Conservation (phyloP, 2,329 filamentous ascomycete species). For the Tolypocladium ovalisporum region DNA sequence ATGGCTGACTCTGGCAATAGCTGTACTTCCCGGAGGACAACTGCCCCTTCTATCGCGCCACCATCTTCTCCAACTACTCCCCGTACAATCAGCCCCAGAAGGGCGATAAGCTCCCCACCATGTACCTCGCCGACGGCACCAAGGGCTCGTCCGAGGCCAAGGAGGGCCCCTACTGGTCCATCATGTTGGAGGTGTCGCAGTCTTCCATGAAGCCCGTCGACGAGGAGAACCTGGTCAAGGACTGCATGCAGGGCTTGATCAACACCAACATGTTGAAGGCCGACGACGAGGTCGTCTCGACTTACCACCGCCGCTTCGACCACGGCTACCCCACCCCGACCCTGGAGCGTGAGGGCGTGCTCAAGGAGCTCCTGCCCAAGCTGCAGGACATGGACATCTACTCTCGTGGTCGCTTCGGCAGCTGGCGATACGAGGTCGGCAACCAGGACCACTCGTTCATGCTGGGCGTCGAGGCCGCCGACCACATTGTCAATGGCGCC, state of each 20-base stretch:
- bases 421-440: constrained; percentile 93
- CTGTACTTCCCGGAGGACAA: constrained; percentile 98
- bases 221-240: constrained; percentile 69
- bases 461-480: constrained; percentile 87
- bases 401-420: constrained; percentile 93
- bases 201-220: constrained; percentile 93
- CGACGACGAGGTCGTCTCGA: constrained; percentile 89
- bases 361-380: constrained; percentile 86
- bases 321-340: constrained; percentile 96
- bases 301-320: constrained; percentile 95
- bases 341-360: constrained; percentile 88
- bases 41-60: constrained; percentile 98
- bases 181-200: constrained; percentile 98
- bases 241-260: constrained; percentile 91
- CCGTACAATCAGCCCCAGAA: constrained; percentile 90
- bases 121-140: constrained; percentile 76
- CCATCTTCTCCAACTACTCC: constrained; percentile 99
- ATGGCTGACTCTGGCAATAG: constrained; percentile 23
- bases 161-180: constrained; percentile 96
- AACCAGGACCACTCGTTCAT: constrained; percentile 99
- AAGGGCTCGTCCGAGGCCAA: constrained; percentile 64
- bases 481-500: constrained; percentile 80
- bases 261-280: constrained; percentile 95
- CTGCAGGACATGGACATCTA: constrained; percentile 86
- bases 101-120: constrained; percentile 73